phyloP scores from a whole-genome alignment of 306 rosid species.

The Comarum palustre region DNA sequence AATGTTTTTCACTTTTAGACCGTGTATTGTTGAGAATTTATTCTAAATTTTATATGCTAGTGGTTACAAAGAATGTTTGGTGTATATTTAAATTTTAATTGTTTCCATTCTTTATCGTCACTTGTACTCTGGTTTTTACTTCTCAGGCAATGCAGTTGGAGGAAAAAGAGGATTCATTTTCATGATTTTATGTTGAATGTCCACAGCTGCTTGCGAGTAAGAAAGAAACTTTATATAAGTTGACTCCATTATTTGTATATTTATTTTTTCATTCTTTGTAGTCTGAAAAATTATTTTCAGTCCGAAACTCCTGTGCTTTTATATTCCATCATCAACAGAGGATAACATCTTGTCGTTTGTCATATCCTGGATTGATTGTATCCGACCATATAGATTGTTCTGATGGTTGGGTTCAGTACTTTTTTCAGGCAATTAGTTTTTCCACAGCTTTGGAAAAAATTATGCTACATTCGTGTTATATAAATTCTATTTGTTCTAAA shows the following conservation, averaged over 20 bases:
- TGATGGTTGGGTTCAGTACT: constrained; percentile 1
- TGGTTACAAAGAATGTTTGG: constrained; percentile 15
- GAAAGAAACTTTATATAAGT: constrained; percentile 28
- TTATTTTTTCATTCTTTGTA: background rate
- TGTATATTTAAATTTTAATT: constrained; percentile 20
- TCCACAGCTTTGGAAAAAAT: background rate
- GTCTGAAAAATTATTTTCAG: background rate
- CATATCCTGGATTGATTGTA: background rate
- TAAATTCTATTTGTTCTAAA: background rate
- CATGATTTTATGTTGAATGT: constrained; percentile 94
- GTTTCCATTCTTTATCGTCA: constrained; percentile 24
- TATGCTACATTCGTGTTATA: constrained; percentile 1
- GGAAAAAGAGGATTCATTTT: constrained; percentile 90
- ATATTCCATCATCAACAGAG: background rate
- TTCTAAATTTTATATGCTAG: background rate
- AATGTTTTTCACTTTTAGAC: background rate
- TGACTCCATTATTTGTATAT: background rate
- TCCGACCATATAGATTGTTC: background rate
- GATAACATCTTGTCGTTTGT: background rate
- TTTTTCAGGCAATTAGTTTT: background rate
- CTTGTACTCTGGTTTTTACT: constrained; percentile 26
- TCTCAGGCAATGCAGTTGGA: constrained; percentile 75
- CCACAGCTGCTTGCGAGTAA: constrained; percentile 87
- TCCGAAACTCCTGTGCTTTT: background rate
- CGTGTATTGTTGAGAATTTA: constrained; percentile 13